phyloP scores from a whole-genome alignment of 768 basidiomycete genomes.

The Rhizopogon roseolus region DNA sequence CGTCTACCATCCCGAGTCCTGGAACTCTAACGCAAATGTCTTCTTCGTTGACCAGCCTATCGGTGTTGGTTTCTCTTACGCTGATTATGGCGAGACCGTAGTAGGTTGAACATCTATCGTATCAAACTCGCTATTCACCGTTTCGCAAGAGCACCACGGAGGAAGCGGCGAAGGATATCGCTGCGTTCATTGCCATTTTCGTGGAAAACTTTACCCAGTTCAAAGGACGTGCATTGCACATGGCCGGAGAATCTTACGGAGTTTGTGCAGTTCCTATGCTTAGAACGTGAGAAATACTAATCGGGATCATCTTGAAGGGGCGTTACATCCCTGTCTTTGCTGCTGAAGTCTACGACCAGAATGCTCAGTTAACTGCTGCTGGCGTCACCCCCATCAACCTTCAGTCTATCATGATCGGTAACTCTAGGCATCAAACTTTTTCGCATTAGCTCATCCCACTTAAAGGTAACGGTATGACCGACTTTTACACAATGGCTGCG shows the following conservation, averaged over 20 bases:
- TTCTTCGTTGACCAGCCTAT: constrained; percentile 45
- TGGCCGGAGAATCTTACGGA: constrained; percentile 56
- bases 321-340: constrained; percentile 50
- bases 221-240: constrained; percentile 59
- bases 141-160: constrained; percentile 49
- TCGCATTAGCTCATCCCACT: background rate
- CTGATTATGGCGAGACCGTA: constrained; percentile 37
- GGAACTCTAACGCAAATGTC: constrained; percentile 59
- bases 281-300: background rate
- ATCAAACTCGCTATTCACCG: background rate
- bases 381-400: constrained; percentile 49
- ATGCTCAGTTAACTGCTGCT: constrained; percentile 32
- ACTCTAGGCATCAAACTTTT: background rate
- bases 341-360: constrained; percentile 44
- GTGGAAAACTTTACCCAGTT: constrained; percentile 71
- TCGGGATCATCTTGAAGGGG: constrained; percentile 28
- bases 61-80: constrained; percentile 43
- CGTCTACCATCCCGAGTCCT: constrained; percentile 52
- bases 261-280: constrained; percentile 24
- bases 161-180: constrained; percentile 66
- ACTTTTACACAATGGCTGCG: constrained; percentile 31
- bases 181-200: constrained; percentile 67
- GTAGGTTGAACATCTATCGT: constrained; percentile 17
- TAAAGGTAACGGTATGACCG: constrained; percentile 41
- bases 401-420: constrained; percentile 45